Evolutionary conservation across 768 basidiomycete species (phyloP).

Genomic region (Lepiota venenata): DNA sequence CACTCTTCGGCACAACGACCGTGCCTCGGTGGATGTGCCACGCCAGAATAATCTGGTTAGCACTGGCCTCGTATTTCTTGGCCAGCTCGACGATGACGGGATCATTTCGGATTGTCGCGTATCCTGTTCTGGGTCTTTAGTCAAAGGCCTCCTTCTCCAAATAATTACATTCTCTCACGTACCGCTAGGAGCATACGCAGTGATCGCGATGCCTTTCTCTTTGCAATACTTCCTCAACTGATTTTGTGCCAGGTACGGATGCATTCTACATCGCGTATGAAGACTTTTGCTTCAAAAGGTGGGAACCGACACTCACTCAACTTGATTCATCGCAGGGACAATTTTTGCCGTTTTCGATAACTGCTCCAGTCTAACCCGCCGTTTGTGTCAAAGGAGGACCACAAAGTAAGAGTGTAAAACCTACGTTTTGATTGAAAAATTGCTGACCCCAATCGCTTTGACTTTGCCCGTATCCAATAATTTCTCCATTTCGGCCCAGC

Average conservation of each 20-base stretch:
- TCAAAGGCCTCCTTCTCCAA: not conserved
- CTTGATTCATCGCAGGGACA: conserved; percentile 45
- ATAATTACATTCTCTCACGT: not conserved
- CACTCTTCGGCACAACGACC: conserved; percentile 45
- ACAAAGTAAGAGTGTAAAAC: conserved; percentile 8
- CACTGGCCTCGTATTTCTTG: conserved; percentile 40
- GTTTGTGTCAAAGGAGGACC: not conserved
- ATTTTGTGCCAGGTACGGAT: conserved; percentile 50
- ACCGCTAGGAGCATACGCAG: conserved; percentile 50
- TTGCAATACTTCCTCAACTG: conserved; percentile 44
- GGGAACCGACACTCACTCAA: conserved; percentile 33
- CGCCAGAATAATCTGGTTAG: conserved; percentile 46
- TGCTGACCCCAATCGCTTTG: conserved; percentile 54
- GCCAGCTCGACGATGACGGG: conserved; percentile 42
- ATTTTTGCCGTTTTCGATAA: conserved; percentile 39
- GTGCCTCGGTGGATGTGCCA: conserved; percentile 49
- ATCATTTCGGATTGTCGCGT: conserved; percentile 40
- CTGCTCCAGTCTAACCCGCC: conserved; percentile 29
- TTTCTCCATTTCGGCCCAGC: conserved; percentile 51
- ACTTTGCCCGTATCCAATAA: conserved; percentile 42
- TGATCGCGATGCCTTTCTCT: conserved; percentile 44
- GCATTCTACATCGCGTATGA: conserved; percentile 28
- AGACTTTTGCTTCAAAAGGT: too few relatives aligned
- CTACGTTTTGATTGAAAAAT: conserved; percentile 56
- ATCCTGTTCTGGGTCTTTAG: conserved; percentile 24